Conservation (phyloP, 225 moss, liverwort and hornwort species). For the Polytrichum formosum region DNA sequence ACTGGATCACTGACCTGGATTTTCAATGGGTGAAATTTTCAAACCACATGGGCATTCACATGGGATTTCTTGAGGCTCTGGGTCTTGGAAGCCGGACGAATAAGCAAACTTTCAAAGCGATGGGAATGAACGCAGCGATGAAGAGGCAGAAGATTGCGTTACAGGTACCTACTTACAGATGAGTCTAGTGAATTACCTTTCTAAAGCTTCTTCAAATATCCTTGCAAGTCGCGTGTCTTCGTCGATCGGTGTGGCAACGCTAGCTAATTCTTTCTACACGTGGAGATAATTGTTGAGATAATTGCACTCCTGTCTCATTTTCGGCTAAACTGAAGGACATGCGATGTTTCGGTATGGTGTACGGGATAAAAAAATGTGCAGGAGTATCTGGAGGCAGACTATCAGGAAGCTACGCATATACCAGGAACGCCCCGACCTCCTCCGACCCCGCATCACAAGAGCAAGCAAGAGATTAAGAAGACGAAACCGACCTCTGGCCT, state of each 20-base stretch:
- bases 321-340: too few relatives aligned
- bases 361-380: background rate
- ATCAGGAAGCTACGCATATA: background rate
- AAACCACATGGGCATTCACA: constrained; percentile 45
- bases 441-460: constrained; percentile 24
- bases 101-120: constrained; percentile 28
- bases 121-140: constrained; percentile 22
- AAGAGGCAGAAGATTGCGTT: constrained; percentile 1
- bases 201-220: too few relatives aligned
- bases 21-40: constrained; percentile 64
- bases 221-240: too few relatives aligned
- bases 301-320: too few relatives aligned
- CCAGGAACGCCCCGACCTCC: constrained; percentile 4
- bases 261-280: too few relatives aligned
- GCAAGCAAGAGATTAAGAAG: constrained; percentile 4
- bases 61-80: constrained; percentile 74
- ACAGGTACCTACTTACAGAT: too few relatives aligned
- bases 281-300: too few relatives aligned
- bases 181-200: too few relatives aligned
- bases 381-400: constrained; percentile 14
- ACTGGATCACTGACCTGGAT: constrained; percentile 81
- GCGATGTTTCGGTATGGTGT: too few relatives aligned
- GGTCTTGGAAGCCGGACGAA: constrained; percentile 52
- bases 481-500: constrained; percentile 30
- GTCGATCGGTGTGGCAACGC: too few relatives aligned